Evolutionary conservation across 306 rosid genomes (phyloP), one percentile per base, ranked within the genome.

Genomic region (Vigna hirtella): DNA sequence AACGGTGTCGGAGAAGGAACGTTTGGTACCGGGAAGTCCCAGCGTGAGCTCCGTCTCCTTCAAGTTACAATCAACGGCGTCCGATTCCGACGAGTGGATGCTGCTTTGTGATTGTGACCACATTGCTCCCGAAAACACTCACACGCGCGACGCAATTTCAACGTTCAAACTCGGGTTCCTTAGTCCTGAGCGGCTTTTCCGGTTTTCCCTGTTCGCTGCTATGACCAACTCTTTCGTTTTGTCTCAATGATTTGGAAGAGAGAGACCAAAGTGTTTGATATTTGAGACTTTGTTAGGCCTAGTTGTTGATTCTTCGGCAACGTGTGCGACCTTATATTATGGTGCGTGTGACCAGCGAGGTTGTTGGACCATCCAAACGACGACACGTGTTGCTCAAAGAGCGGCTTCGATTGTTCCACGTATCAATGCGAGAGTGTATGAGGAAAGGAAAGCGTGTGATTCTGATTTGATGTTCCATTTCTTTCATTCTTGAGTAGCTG

Each of bases 1-100:
- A 28, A 83, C 40, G 73, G 89, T 77, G 63, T 83, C 80, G 0
- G 83, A 84, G 74, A 85, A 87, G 65, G 73, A 78, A 70, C 96
- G 93, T 78, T 91, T 91, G 50, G 66, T 49, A 7, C 91, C 91
- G 14, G 96, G 96, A 59, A 91, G 72, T 24, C 86, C 85, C 2
- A 91, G 76, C 22, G 89, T 91, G 81, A 91, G 83, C 74, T 87
- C 86, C 3, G 90, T 89, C 36, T 87, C 91, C 24, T 83, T 82
- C 45, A 80, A 65, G 83, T 86, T 85, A 53, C 79, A n/a, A 2
- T 70, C 89, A 12, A 59, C 52, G 77, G 14, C 53, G 49, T 78
- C 75, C 15, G 86, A 74, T 51, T 59, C 83, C 59, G 80, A 72
- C 14, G 47, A 32, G 26, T 53, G 72, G 42, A 38, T 82, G 55